Evolutionary conservation across 768 basidiomycete genomes (phyloP), one percentile per base, ranked within the genome.

Genomic region (Suillus variegatus): DNA sequence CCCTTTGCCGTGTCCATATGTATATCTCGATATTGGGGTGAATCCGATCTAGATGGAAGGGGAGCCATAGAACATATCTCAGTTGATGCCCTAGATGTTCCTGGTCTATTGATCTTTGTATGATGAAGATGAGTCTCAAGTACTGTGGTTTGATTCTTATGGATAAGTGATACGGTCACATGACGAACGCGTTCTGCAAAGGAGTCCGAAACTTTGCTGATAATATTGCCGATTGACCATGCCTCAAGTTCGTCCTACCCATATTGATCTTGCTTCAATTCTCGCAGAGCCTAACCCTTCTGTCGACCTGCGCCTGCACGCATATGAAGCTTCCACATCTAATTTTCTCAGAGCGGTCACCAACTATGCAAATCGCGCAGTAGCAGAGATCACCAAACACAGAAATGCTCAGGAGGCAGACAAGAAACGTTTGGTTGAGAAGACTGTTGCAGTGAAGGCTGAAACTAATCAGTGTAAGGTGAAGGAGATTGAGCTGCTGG

Each of bases 1-100:
- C 85, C 88, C 74, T 87, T 92, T 36, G 91, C 86, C 1, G 94
- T 93, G 68, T 88, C 86, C 93, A 94, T 94, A 72, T 88, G 88
- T 7, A 92, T 80, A 73, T 94, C 91, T 63, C 76, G 80, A 69
- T 79, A 77, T 56, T 75, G 73, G 22, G 76, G 58, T 7, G 58
- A 60, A 28, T 60, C 41, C 13, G 58, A 60, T 28, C 58, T 41
- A 41, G 58, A 32, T 60, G 25, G 22, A 18, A 60, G 58, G 41
- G 58, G 40, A 20, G 28, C 43, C 58, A 60, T 60, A 32, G 1
- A 43, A 4, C 18, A 32, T 10, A 43, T 43, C 25, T 60, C 41
- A 43, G 58, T 43, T 41, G 1, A 58, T 25, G n/a, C 28, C 41
- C 22, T 60, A 13, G 18, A 54, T 4, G 28, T 32, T 54, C 8